Conservation (phyloP, 495 filamentous ascomycete species). For the Penicillium salamii region DNA sequence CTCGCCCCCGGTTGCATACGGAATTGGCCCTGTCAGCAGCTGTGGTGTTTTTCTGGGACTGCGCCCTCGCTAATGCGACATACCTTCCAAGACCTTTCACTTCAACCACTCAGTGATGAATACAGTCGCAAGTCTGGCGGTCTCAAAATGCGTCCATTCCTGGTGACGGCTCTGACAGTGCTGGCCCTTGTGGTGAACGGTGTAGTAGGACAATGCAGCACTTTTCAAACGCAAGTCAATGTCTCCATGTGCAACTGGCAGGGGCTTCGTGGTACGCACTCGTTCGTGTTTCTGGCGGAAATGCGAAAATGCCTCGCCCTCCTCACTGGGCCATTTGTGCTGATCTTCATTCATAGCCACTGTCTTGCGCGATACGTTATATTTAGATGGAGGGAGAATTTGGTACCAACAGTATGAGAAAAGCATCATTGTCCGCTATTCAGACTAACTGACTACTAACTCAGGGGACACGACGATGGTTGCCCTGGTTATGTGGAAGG, state of each 20-base stretch:
- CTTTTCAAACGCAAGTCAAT: constrained; percentile 36
- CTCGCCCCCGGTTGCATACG: too few species aligned
- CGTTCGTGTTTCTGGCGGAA: too few species aligned
- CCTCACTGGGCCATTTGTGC: too few species aligned
- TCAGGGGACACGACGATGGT: constrained; percentile 23
- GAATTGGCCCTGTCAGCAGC: neutral
- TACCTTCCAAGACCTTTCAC: neutral
- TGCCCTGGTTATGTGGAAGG: constrained; percentile 1
- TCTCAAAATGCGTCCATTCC: constrained; percentile 3
- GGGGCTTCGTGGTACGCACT: constrained; percentile 43
- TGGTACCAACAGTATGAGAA: constrained; percentile 40
- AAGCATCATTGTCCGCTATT: neutral
- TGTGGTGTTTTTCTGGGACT: too few species aligned
- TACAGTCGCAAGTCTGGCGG: neutral
- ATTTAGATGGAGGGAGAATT: constrained; percentile 62
- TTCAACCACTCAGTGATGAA: neutral
- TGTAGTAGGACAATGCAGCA: constrained; percentile 10
- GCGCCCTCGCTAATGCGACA: too few species aligned
- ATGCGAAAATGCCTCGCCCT: too few species aligned
- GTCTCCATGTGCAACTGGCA: constrained; percentile 59
- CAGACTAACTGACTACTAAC: constrained; percentile 7
- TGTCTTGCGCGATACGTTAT: constrained; percentile 63
- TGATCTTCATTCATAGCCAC: constrained; percentile 55
- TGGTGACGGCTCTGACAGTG: neutral
- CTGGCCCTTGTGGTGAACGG: constrained; percentile 16